These are phyloP conservation scores for Peronospora destructor DNA, from an alignment of 352 stramenopile species.

Conservation along the genomic window DNA sequence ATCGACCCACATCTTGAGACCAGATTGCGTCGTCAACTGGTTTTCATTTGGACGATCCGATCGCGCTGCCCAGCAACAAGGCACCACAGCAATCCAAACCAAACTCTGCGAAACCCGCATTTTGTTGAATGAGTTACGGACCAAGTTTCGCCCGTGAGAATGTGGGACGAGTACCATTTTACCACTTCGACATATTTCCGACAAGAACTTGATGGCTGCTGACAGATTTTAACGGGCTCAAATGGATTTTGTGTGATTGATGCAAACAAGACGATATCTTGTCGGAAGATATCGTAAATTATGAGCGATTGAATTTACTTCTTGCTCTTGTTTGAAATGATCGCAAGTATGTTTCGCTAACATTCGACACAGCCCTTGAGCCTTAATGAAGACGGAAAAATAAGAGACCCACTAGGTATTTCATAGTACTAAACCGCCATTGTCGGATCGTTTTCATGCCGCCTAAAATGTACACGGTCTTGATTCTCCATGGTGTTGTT, in stretches of 20 bases:
- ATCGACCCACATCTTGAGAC: constrained; percentile 45
- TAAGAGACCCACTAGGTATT: too few relatives aligned
- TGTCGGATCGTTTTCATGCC: too few relatives aligned
- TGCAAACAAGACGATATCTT: too few relatives aligned
- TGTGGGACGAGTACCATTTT: not conserved
- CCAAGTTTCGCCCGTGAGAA: not conserved
- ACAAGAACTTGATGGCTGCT: not conserved
- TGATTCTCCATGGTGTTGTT: too few relatives aligned
- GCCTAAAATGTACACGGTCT: too few relatives aligned
- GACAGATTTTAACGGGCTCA: not conserved
- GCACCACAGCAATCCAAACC: not conserved
- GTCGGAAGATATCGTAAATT: too few relatives aligned
- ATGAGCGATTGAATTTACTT: too few relatives aligned
- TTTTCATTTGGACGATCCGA: constrained; percentile 14
- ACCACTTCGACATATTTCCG: not conserved
- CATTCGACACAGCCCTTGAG: too few relatives aligned
- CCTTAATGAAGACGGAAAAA: too few relatives aligned
- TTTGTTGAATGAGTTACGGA: not conserved
- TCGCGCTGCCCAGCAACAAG: constrained; percentile 1
- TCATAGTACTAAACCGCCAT: too few relatives aligned
- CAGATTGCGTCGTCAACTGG: constrained; percentile 27
- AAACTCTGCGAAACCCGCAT: not conserved
- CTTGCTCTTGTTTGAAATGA: too few relatives aligned
- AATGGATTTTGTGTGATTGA: not conserved
- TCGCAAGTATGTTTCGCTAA: too few relatives aligned